Evolutionary conservation across 176 grass and related monocot genomes (phyloP).

Genomic region (barley (Hordeum vulgare)): MorexV3_pseudomolecules_assembly NC_058524.1:186244016-186244515

Average conservation of each 20-base stretch:
- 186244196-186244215: neutral
- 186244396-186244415: neutral
- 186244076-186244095: neutral
- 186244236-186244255: neutral
- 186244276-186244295: neutral
- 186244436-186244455: neutral
- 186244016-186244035: neutral
- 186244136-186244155: neutral
- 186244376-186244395: neutral
- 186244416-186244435: neutral
- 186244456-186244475: neutral
- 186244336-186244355: neutral
- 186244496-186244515: neutral
- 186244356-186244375: neutral
- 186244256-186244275: neutral
- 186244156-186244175: neutral
- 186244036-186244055: neutral
- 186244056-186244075: neutral
- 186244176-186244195: neutral
- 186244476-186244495: neutral
- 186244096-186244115: neutral
- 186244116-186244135: neutral
- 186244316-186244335: neutral
- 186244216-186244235: neutral
- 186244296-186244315: neutral